Conservation (phyloP, 148 eudicot species). For the Fagopyrum esculentum region DNA sequence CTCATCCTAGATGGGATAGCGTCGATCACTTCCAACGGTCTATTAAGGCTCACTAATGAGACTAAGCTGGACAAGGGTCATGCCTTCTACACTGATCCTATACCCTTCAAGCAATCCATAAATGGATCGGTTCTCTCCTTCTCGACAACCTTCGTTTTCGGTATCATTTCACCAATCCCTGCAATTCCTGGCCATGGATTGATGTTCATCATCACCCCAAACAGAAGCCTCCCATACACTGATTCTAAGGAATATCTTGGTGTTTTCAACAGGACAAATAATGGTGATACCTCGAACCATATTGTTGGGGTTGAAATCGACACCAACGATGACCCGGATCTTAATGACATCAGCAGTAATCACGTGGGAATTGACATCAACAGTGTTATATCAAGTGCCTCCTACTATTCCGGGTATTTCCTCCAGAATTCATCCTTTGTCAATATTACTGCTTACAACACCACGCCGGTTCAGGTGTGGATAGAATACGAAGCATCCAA, state of each 20-base stretch:
- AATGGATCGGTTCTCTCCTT: conserved; percentile 8
- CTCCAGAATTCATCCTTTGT: background rate
- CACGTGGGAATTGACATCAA: conserved; percentile 26
- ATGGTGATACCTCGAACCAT: conserved; percentile 13
- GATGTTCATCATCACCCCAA: conserved; percentile 18
- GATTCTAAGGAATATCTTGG: conserved; percentile 3
- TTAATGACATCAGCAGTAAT: conserved; percentile 13
- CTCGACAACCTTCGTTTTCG: conserved; percentile 19
- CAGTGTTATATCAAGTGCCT: background rate
- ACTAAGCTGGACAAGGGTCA: background rate
- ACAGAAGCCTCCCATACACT: background rate
- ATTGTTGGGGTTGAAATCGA: conserved; percentile 22
- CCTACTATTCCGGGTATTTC: conserved; percentile 11
- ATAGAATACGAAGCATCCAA: conserved; percentile 29
- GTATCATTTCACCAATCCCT: background rate
- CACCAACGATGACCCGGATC: background rate
- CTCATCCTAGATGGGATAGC: conserved; percentile 4
- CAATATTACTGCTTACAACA: conserved; percentile 21
- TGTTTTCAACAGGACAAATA: conserved; percentile 13
- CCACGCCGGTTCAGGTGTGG: conserved; percentile 38
- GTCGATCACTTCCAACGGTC: background rate
- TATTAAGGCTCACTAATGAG: conserved; percentile 9
- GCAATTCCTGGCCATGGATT: conserved; percentile 10
- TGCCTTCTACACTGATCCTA: conserved; percentile 11
- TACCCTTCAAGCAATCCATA: conserved; percentile 1